Conservation (phyloP, 208 protist genomes). For the Crithidia fasciculata region DNA sequence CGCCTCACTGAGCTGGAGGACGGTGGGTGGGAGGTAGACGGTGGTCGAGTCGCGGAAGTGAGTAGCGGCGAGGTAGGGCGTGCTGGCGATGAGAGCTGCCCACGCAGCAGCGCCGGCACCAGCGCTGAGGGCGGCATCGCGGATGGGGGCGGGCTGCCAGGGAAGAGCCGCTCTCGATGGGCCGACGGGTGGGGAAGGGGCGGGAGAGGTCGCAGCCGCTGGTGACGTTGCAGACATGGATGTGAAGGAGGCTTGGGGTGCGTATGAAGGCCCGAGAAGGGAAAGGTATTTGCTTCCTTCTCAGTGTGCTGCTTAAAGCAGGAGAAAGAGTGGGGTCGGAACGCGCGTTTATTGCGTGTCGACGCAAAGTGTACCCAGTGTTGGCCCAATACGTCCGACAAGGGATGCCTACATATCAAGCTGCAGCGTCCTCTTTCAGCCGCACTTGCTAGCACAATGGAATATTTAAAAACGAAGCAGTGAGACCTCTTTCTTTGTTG, state of each 20-base stretch:
- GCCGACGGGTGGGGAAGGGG: neutral
- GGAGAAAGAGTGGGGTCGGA: no score
- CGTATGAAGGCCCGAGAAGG: neutral
- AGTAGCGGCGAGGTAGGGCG: conserved; percentile 54
- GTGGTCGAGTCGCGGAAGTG: conserved; percentile 32
- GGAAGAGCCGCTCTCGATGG: conserved; percentile 1
- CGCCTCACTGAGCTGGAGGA: conserved; percentile 56
- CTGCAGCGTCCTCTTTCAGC: no score
- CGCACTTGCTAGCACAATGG: no score
- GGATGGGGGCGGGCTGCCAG: neutral
- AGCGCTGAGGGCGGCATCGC: neutral
- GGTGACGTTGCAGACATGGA: conserved; percentile 13
- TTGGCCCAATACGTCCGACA: no score
- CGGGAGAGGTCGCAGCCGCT: neutral
- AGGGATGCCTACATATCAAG: no score
- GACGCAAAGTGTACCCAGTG: no score
- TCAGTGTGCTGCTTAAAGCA: no score
- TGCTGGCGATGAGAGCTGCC: conserved; percentile 8
- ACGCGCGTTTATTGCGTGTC: no score
- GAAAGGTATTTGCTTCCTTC: neutral
- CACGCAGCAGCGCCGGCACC: conserved; percentile 3
- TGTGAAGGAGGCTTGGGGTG: neutral
- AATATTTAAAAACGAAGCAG: no score
- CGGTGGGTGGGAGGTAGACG: conserved; percentile 66
- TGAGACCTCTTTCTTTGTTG: no score